Evolutionary conservation across 2,329 filamentous ascomycete genomes (phyloP).

Genomic region (Hymenoscyphus scutula): DNA sequence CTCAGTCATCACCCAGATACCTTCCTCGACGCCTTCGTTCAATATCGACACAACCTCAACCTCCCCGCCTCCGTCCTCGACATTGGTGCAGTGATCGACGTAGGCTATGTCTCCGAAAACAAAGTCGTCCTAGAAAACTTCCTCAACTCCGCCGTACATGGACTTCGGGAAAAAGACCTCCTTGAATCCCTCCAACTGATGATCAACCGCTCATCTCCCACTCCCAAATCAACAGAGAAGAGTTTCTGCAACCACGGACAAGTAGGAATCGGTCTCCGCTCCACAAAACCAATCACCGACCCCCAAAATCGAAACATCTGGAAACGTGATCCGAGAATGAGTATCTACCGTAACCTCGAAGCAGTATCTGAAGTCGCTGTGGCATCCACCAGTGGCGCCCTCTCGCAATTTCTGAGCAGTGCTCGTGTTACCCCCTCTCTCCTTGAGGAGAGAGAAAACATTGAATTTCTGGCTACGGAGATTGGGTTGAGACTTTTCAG

Average conservation of each 20-base stretch:
- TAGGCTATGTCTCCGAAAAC: slow-evolving; percentile 5
- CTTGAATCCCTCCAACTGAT: background rate
- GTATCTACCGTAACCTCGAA: background rate
- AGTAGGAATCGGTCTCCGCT: background rate
- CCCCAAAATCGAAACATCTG: background rate
- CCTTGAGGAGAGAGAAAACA: background rate
- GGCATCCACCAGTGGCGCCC: background rate
- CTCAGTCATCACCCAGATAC: too few species aligned
- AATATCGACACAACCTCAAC: slow-evolving; percentile 21
- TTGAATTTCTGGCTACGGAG: background rate
- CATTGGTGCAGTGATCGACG: slow-evolving; percentile 7
- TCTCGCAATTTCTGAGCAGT: background rate
- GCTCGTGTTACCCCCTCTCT: background rate
- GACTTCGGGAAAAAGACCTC: background rate
- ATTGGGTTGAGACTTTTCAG: background rate
- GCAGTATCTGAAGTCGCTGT: background rate
- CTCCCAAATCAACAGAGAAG: background rate
- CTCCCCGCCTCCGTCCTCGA: slow-evolving; percentile 26
- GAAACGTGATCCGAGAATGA: slow-evolving; percentile 7
- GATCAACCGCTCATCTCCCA: background rate
- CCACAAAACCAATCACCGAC: background rate
- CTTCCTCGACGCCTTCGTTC: slow-evolving; percentile 34
- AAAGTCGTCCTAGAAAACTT: background rate
- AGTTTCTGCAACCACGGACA: background rate
- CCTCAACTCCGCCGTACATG: background rate